Percentiles rank a stretch among this genome's conserved stretches.
phyloP scores from a whole-genome alignment of 129 eudicot species.

The Flaveria bidentis region DNA sequence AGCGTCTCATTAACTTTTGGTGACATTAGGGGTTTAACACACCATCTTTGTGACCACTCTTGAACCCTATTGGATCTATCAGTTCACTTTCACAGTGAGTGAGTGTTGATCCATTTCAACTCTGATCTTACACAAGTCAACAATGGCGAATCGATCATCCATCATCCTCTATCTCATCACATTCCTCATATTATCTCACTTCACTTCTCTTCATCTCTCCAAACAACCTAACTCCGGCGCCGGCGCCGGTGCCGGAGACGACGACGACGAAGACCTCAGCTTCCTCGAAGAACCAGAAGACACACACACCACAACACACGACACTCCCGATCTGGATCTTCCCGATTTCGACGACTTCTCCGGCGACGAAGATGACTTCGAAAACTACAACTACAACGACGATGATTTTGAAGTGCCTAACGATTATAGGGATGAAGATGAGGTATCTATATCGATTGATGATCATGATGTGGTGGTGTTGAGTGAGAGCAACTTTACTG shows the following conservation, averaged over 20 bases:
- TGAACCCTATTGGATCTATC: neutral
- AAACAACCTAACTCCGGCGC: constrained; percentile 20
- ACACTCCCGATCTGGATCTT: constrained; percentile 40
- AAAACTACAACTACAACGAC: constrained; percentile 50
- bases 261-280: constrained; percentile 77
- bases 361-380: constrained; percentile 55
- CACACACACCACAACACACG: constrained; percentile 25
- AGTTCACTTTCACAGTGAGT: neutral
- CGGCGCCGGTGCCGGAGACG: constrained; percentile 29
- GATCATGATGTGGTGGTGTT: constrained; percentile 83
- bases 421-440: constrained; percentile 41
- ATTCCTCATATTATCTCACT: constrained; percentile 56
- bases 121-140: constrained; percentile 8
- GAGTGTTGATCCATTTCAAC: constrained; percentile 14
- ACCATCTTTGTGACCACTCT: neutral
- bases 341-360: constrained; percentile 38
- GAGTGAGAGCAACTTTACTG: constrained; percentile 67
- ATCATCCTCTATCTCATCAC: constrained; percentile 44
- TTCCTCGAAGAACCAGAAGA: constrained; percentile 75
- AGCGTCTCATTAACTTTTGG: too few relatives aligned
- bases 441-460: constrained; percentile 41
- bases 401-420: constrained; percentile 56
- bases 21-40: too few relatives aligned
- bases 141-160: constrained; percentile 56
- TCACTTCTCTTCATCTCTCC: constrained; percentile 43